phyloP scores from a whole-genome alignment of 2,329 filamentous ascomycete species.

The Cladosporium velox region DNA sequence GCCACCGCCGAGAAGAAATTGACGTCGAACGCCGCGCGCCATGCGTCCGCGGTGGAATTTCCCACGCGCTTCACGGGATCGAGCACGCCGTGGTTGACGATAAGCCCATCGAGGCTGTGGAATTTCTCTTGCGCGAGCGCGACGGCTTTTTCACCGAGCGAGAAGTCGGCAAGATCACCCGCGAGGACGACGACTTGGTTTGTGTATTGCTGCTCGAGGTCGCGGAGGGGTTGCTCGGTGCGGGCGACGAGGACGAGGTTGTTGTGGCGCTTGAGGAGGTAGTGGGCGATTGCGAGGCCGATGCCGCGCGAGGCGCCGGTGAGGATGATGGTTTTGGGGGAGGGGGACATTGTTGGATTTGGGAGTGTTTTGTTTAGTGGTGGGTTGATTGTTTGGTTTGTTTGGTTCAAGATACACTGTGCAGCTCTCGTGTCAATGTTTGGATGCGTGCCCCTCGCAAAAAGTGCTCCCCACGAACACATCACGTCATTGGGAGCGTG shows the following conservation, averaged over 20 bases:
- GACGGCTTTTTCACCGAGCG: conserved; percentile 62
- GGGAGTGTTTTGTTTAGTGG: background rate
- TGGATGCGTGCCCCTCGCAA: background rate
- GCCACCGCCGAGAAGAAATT: conserved; percentile 85
- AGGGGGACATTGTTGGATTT: background rate
- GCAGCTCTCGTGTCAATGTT: background rate
- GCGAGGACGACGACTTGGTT: conserved; percentile 56
- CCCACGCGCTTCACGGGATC: conserved; percentile 72
- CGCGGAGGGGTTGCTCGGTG: conserved; percentile 54
- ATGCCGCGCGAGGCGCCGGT: conserved; percentile 69
- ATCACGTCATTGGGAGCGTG: background rate
- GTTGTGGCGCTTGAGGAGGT: conserved; percentile 57
- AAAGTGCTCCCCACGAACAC: background rate
- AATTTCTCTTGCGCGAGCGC: conserved; percentile 65
- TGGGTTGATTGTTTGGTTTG: background rate
- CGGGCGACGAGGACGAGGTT: conserved; percentile 61
- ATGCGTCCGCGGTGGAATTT: conserved; percentile 69
- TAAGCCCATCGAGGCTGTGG: conserved; percentile 72
- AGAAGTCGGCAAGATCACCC: conserved; percentile 59
- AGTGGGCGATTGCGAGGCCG: conserved; percentile 61
- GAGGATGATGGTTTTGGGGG: conserved; percentile 43
- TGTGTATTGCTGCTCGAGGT: conserved; percentile 56
- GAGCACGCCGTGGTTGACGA: conserved; percentile 85
- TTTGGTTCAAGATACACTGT: background rate
- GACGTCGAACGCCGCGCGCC: conserved; percentile 74